Percentiles rank a stretch among this genome's conserved stretches.
These are phyloP conservation scores for Pestalotiopsis fici DNA, from an alignment of 2,329 filamentous ascomycete species.

Conservation along the genomic window DNA sequence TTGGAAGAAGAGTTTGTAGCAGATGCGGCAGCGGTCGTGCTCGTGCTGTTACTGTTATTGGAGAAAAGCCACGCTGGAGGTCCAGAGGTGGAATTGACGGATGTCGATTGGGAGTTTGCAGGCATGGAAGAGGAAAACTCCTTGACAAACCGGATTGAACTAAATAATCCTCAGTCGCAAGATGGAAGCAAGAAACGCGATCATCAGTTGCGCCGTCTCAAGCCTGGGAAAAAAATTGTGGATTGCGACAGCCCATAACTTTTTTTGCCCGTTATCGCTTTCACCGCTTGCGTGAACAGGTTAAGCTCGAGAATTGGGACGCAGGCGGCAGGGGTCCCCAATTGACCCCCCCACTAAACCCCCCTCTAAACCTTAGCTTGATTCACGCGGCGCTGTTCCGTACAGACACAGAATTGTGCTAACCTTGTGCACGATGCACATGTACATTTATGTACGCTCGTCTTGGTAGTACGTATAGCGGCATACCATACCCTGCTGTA, in stretches of 20 bases:
- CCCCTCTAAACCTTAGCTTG: not conserved
- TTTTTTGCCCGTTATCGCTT: not conserved
- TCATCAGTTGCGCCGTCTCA: not conserved
- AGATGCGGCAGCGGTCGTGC: constrained; percentile 12
- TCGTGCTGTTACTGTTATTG: constrained; percentile 22
- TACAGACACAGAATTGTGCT: too few relatives aligned
- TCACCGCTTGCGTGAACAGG: not conserved
- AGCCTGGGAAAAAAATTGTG: constrained; percentile 6
- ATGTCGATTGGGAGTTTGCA: not conserved
- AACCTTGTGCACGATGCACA: too few relatives aligned
- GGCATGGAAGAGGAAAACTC: not conserved
- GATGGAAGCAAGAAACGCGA: not conserved
- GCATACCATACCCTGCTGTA: too few relatives aligned
- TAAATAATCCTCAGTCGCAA: not conserved
- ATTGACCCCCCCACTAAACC: too few relatives aligned
- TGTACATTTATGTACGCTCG: too few relatives aligned
- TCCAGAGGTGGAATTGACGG: constrained; percentile 16
- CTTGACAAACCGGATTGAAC: not conserved
- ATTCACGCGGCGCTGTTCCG: too few relatives aligned
- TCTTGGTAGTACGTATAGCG: too few relatives aligned
- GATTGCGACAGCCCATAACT: not conserved
- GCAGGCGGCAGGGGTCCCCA: not conserved
- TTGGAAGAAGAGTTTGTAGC: constrained; percentile 9
- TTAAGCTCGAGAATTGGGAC: not conserved
- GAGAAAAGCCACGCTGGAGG: constrained; percentile 34